These are phyloP conservation scores for Nemania bipapillata DNA, from an alignment of 2,329 filamentous ascomycete genomes.

Conservation along the genomic window DNA sequence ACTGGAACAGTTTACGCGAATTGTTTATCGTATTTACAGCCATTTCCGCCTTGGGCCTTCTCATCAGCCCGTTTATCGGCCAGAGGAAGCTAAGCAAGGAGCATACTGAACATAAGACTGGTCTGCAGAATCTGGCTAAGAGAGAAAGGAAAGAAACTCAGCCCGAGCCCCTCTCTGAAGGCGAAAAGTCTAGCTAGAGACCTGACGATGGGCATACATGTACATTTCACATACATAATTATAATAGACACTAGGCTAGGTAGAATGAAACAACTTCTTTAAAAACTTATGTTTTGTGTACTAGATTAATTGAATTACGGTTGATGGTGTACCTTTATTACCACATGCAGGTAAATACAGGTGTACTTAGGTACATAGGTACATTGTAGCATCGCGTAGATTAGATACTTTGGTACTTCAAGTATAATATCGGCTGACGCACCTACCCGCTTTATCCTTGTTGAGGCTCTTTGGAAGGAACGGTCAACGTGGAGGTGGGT, in stretches of 20 bases:
- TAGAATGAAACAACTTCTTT: not conserved
- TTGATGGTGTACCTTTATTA: not conserved
- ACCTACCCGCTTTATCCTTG: not conserved
- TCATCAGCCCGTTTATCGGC: conserved; percentile 61
- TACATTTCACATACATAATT: conserved; percentile 17
- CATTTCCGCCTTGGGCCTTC: conserved; percentile 60
- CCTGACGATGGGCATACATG: not conserved
- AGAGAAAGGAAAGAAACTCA: conserved; percentile 25
- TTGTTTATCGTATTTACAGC: conserved; percentile 70
- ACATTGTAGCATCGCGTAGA: not conserved
- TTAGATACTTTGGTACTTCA: not conserved
- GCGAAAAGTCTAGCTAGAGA: conserved; percentile 26
- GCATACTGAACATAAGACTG: conserved; percentile 69
- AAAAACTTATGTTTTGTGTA: not conserved
- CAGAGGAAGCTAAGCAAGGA: conserved; percentile 64
- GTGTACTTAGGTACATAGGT: not conserved
- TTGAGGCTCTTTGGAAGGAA: not conserved
- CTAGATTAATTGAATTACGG: not conserved
- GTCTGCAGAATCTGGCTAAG: conserved; percentile 56
- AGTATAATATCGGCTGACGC: not conserved
- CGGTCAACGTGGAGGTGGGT: not conserved
- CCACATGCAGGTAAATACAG: too few relatives aligned
- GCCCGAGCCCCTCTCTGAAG: conserved; percentile 19
- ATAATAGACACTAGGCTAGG: conserved; percentile 1
- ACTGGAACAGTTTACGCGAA: conserved; percentile 61